A percentile compares a stretch with the other conserved stretches of the same genome.
phyloP scores from a whole-genome alignment of 345 rosid species.

The Noccaea bulbosa region DNA sequence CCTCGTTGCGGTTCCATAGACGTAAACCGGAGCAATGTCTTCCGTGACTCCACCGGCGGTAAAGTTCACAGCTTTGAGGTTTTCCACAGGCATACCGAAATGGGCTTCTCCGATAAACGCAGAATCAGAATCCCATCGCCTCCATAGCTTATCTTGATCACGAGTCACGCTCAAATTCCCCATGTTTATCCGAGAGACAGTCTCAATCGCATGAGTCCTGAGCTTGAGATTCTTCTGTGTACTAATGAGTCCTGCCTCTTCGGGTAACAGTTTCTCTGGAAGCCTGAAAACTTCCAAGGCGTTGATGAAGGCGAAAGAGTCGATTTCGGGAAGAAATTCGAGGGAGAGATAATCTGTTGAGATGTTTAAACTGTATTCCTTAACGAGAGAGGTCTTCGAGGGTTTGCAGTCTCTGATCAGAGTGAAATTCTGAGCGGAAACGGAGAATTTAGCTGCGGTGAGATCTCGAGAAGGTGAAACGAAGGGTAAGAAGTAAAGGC shows the following conservation, averaged over 20 bases:
- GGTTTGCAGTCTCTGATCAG: slow-evolving; percentile 57
- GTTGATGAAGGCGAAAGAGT: slow-evolving; percentile 69
- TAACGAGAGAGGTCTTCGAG: slow-evolving; percentile 42
- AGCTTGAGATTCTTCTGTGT: slow-evolving; percentile 45
- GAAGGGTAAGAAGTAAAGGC: slow-evolving; percentile 76
- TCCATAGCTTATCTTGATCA: slow-evolving; percentile 65
- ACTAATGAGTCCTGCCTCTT: slow-evolving; percentile 45
- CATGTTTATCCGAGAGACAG: slow-evolving; percentile 84
- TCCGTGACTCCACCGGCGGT: slow-evolving; percentile 46
- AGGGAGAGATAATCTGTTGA: slow-evolving; percentile 52
- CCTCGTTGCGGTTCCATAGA: slow-evolving; percentile 78
- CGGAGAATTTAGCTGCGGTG: slow-evolving; percentile 68
- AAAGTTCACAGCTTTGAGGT: slow-evolving; percentile 57
- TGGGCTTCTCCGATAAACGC: slow-evolving; percentile 45
- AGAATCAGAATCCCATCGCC: slow-evolving; percentile 75
- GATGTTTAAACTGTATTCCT: slow-evolving; percentile 64
- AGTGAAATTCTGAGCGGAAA: slow-evolving; percentile 66
- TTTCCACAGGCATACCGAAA: slow-evolving; percentile 40
- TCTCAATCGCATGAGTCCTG: slow-evolving; percentile 60
- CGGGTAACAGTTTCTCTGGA: slow-evolving; percentile 62
- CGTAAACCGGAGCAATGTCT: slow-evolving; percentile 60
- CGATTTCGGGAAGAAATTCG: slow-evolving; percentile 50
- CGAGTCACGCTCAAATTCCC: slow-evolving; percentile 62
- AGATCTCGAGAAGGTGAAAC: slow-evolving; percentile 45
- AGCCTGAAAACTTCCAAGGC: slow-evolving; percentile 76